A percentile compares a stretch with the other conserved stretches of the same genome.
Conservation (phyloP, 179 eudicot genomes). For the Drosera spatulata region DNA sequence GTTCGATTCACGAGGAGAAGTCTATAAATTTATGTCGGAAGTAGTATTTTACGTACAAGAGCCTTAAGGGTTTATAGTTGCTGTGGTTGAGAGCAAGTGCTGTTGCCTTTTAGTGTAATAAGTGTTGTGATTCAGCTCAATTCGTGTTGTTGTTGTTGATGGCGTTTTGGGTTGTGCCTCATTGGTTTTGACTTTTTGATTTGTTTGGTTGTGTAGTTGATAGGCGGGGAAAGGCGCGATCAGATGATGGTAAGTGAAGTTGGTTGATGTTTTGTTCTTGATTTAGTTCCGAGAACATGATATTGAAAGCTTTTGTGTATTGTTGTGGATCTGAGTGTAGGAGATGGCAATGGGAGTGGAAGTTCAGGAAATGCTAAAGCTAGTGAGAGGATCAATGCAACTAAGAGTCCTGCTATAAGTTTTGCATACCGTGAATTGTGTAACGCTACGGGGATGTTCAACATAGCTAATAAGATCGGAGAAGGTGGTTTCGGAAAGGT, state of each 20-base stretch:
- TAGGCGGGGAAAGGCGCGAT: conserved; percentile 9
- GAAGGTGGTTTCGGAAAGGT: conserved; percentile 97
- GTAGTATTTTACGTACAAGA: background rate
- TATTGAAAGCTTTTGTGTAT: background rate
- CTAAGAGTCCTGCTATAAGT: conserved; percentile 29
- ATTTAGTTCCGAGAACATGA: background rate
- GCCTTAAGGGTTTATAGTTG: background rate
- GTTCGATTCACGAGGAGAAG: too few species aligned
- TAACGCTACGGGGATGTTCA: conserved; percentile 63
- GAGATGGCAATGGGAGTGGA: conserved; percentile 8
- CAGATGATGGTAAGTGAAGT: conserved; percentile 17
- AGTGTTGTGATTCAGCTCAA: background rate
- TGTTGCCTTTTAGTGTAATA: background rate
- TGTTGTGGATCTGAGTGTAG: conserved; percentile 14
- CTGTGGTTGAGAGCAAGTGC: background rate
- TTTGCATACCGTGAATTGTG: conserved; percentile 62
- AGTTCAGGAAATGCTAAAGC: conserved; percentile 12
- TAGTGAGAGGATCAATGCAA: conserved; percentile 8
- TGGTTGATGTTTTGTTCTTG: background rate
- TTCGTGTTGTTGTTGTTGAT: background rate
- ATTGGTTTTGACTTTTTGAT: background rate
- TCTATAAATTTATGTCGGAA: too few species aligned
- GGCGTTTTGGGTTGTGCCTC: conserved; percentile 1
- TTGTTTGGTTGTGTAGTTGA: conserved; percentile 16
- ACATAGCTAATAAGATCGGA: conserved; percentile 49